Evolutionary conservation across 75 land plant genomes (phyloP).

Genomic region (Pseudotsuga menziesii): DNA sequence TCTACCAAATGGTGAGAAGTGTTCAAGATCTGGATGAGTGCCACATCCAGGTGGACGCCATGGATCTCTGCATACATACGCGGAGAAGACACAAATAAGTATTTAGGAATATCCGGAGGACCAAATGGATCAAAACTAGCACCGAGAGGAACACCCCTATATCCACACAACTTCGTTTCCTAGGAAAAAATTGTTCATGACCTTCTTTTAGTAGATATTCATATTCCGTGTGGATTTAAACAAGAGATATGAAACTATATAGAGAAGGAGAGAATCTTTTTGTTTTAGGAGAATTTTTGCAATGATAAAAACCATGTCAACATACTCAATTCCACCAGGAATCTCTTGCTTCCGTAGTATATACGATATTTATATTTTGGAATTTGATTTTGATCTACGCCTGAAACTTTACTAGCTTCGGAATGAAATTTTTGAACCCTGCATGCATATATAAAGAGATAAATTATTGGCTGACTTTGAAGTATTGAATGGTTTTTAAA

Average conservation of each 20-base stretch:
- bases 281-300: not conserved
- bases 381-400: too few species aligned
- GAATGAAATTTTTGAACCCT: too few species aligned
- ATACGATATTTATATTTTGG: too few species aligned
- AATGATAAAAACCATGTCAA: not conserved
- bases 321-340: constrained; percentile 21
- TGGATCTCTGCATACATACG: constrained; percentile 18
- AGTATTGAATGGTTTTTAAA: too few species aligned
- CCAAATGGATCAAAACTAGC: constrained; percentile 95
- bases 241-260: not conserved
- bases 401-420: too few species aligned
- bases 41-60: constrained; percentile 16
- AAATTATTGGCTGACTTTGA: too few species aligned
- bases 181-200: not conserved
- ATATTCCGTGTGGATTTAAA: too few species aligned
- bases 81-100: not conserved
- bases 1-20: constrained; percentile 18
- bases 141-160: constrained; percentile 87
- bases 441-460: too few species aligned
- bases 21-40: constrained; percentile 30
- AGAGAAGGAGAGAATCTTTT: not conserved
- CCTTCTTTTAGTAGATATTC: not conserved
- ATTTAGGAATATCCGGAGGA: constrained; percentile 76
- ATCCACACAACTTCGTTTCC: not conserved
- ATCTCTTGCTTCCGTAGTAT: too few species aligned